Base-by-base conservation (phyloP, 208 protist species). In the Leishmania aethiopica region DNA sequence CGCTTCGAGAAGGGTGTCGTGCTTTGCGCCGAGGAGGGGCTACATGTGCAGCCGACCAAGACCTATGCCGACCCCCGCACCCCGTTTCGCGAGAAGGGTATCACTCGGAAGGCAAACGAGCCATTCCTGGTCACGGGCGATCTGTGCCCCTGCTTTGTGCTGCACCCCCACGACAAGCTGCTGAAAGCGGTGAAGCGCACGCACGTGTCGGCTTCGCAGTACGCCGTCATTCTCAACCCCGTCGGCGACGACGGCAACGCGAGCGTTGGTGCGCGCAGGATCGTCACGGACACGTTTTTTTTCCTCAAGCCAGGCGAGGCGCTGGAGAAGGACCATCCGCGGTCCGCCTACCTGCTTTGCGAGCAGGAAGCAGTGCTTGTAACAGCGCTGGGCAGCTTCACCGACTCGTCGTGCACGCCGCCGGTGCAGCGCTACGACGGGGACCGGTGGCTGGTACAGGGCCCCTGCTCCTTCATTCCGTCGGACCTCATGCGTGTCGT, bases 141-240 rank as follows among this genome's bases (percentile, higher is more conserved):
- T 37, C 90, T 95, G 62, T 88, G 86, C 78, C 88, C 95, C 62
- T 91, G 82, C 67, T 98, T 99, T 81, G 84, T 98, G n/a, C 92
- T 92, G 22, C 95, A 98, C 77, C 98, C 99, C 0, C 96, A 99
- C 91, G 98, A 99, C 89, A 87, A 86, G 74, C 80, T 99, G 62
- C 37, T 98, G 55, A 80, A 80, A 75, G 71, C 79, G 67, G 88
- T 98, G 2, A 28, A 80, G 25, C 93, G 97, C 57, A 92, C 96
- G 1, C 82, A 89, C 67, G 80, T 97, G 15, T 90, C 81, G 64
- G 55, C 84, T 28, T 64, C 70, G 70, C 77, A 90, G 67, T 92
- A 87, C 75, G 88, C 86, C 42, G 80, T 87, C 66, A 75, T 90
- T 28, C 71, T 75, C 55, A 74, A 93, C 62, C 82, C 88, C 35